phyloP scores from a whole-genome alignment of 163 green algal genomes.

The Chloromonas sp. region DNA sequence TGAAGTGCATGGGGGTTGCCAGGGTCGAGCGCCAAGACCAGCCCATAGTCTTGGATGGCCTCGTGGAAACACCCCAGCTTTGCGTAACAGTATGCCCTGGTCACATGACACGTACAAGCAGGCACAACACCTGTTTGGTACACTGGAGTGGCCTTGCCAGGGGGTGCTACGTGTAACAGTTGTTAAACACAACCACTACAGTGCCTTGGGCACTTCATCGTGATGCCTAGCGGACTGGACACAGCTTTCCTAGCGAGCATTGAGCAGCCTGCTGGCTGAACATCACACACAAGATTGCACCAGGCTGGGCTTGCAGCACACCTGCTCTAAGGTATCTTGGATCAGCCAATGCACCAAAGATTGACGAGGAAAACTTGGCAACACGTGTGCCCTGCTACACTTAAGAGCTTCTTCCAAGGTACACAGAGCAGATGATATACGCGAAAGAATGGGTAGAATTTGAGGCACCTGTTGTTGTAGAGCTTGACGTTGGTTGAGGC shows the following conservation, averaged over 20 bases:
- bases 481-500: conserved; percentile 32
- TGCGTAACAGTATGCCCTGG: conserved; percentile 69
- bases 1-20: conserved; percentile 55
- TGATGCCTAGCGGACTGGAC: neutral
- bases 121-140: neutral
- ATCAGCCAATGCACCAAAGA: neutral
- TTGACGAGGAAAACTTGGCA: neutral
- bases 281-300: neutral
- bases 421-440: neutral
- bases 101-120: conserved; percentile 10
- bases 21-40: conserved; percentile 49
- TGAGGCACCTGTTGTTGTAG: conserved; percentile 47
- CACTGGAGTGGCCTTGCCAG: conserved; percentile 26
- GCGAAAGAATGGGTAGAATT: neutral
- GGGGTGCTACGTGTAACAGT: conserved; percentile 4
- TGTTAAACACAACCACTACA: neutral
- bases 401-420: neutral
- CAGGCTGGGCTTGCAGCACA: neutral
- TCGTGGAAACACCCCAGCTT: conserved; percentile 61
- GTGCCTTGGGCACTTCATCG: neutral
- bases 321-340: neutral
- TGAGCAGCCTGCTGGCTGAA: neutral
- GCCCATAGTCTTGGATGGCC: conserved; percentile 64
- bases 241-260: neutral
- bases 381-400: neutral